Evolutionary conservation across 2,329 filamentous ascomycete species (phyloP), one percentile per base, ranked within the genome.

Genomic region (Neofusicoccum laricinum): DNA sequence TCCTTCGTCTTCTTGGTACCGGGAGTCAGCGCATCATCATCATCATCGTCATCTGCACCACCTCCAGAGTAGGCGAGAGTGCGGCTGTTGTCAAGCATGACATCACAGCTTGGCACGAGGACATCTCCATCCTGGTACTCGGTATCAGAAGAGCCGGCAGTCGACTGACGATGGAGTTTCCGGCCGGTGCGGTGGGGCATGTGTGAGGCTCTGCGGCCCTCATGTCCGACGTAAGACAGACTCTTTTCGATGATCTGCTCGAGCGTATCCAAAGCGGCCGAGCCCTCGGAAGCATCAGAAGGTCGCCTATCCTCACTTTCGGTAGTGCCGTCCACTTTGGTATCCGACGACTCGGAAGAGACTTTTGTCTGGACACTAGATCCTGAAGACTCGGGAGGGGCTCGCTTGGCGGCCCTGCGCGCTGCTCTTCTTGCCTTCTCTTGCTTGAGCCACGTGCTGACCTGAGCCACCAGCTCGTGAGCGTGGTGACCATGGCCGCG

Each of bases 31-130:
- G 74, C 76, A 14, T 76, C 75, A 21, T 81, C 79, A 4, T 81
- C 79, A 4, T 79, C 78, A 4, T 77, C 76, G n/a, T 71, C 68
- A 11, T 80, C 67, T 4, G 73, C 75, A 30, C 74, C 72, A 17
- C 86, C 86, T 25, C 88, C 88, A 14, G 81, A 84, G 73, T 95
- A 96, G 58, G 88, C 87, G 70, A 97, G 81, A 0, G 93, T 96
- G 78, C 94, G 95, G 4, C 91, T 90, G 72, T 97, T 97, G 78
- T 98, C 94, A 19, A 98, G 83, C 50, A 89, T 82, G 7, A 87
- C 92, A 75, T 97, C 92, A 69, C 93, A 96, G 68, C 86, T 87
- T 0, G 94, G 94, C 1, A 96, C 92, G n/a, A 91, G 78, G 17
- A 87, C 83, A 67, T 97, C 92, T n/a, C 87, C 87, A 67, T 97